phyloP scores from a whole-genome alignment of 805 yeast genomes.

The Ogataea chonburiensis region DNA sequence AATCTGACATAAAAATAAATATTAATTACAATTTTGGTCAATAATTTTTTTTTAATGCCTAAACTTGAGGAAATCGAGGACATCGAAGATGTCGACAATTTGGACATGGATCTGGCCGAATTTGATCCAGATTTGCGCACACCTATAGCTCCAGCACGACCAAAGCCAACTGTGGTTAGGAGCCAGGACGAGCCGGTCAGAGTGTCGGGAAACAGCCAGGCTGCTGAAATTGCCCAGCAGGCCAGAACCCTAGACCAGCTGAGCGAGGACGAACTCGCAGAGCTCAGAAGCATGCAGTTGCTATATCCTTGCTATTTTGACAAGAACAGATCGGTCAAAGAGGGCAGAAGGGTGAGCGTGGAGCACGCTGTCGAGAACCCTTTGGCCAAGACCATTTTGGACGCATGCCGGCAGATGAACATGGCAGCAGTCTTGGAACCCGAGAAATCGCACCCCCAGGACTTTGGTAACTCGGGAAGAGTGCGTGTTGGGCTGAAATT shows the following conservation, averaged over 20 bases:
- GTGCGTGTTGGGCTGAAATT: slow-evolving; percentile 68
- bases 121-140: slow-evolving; percentile 71
- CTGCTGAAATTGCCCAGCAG: slow-evolving; percentile 13
- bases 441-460: slow-evolving; percentile 91
- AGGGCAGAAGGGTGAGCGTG: slow-evolving; percentile 79
- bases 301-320: slow-evolving; percentile 94
- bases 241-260: slow-evolving; percentile 30
- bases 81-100: slow-evolving; percentile 82
- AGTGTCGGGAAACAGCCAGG: slow-evolving; percentile 7
- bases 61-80: slow-evolving; percentile 69
- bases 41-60: slow-evolving; percentile 46
- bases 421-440: slow-evolving; percentile 57
- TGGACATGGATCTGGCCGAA: slow-evolving; percentile 93
- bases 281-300: slow-evolving; percentile 67
- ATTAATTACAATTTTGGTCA: background rate
- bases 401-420: slow-evolving; percentile 49
- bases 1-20: slow-evolving; percentile 10
- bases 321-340: slow-evolving; percentile 62
- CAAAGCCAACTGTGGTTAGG: slow-evolving; percentile 52
- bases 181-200: slow-evolving; percentile 4
- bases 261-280: slow-evolving; percentile 56
- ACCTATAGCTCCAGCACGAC: slow-evolving; percentile 65
- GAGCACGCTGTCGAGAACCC: slow-evolving; percentile 83
- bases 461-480: slow-evolving; percentile 97
- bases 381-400: slow-evolving; percentile 75